Conservation (phyloP, 352 stramenopile species). For the Phytopythium chamaehyphon region DNA sequence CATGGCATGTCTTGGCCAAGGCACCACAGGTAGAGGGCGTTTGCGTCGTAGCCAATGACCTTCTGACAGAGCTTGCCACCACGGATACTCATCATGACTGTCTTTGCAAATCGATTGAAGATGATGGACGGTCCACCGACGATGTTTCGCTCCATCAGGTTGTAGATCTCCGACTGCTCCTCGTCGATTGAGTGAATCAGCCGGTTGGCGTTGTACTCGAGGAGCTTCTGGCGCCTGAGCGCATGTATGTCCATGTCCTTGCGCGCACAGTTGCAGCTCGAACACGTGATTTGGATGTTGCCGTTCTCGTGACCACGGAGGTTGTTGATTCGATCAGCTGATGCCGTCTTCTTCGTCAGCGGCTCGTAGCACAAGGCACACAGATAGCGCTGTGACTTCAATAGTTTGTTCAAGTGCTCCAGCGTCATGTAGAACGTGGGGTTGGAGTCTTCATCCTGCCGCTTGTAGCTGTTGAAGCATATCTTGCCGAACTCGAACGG, state of each 20-base stretch:
- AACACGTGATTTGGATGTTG: conserved; percentile 14
- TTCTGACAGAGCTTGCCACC: conserved; percentile 16
- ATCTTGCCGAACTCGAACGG: conserved; percentile 9
- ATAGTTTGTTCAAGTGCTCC: conserved; percentile 10
- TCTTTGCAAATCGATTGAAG: conserved; percentile 14
- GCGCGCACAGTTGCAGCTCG: too few relatives aligned
- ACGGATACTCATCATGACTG: conserved; percentile 9
- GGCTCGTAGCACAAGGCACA: conserved; percentile 16
- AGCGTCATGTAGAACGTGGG: conserved; percentile 14
- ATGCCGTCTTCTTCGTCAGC: conserved; percentile 14
- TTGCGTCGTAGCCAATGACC: conserved; percentile 21
- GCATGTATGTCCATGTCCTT: too few relatives aligned
- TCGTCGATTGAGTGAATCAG: conserved; percentile 12
- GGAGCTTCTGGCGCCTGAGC: conserved; percentile 6
- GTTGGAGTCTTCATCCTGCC: conserved; percentile 12
- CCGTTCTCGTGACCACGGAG: neutral
- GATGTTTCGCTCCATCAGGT: conserved; percentile 19
- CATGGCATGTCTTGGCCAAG: conserved; percentile 24
- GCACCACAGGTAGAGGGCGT: conserved; percentile 16
- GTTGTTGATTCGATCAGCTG: conserved; percentile 16
- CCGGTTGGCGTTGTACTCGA: conserved; percentile 3
- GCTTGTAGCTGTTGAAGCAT: conserved; percentile 13
- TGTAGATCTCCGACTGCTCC: conserved; percentile 12
- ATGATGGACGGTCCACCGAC: conserved; percentile 16
- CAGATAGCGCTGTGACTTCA: conserved; percentile 14